Percentiles rank a stretch among this genome's conserved stretches.
Conservation (phyloP, 345 rosid species). For the Acer saccharum region DNA sequence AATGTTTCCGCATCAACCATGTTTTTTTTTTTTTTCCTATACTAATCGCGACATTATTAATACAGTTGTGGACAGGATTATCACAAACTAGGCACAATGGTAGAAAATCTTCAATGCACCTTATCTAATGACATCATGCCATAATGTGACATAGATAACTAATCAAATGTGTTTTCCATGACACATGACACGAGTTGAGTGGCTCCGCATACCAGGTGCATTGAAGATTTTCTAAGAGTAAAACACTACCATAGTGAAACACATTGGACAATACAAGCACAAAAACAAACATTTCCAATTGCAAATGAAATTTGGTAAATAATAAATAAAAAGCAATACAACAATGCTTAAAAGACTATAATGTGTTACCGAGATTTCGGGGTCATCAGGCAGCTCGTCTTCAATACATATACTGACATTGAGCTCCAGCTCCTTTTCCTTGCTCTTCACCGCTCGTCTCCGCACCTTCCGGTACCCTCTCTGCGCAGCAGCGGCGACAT, state of each 20-base stretch:
- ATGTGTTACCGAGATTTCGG: constrained; percentile 67
- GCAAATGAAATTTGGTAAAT: too few species aligned
- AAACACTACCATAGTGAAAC: too few species aligned
- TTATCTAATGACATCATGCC: too few species aligned
- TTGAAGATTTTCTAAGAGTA: too few species aligned
- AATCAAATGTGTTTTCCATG: too few species aligned
- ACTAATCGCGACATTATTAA: too few species aligned
- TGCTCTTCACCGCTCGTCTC: constrained; percentile 47
- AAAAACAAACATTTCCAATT: background rate
- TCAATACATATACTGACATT: constrained; percentile 80
- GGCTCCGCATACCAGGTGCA: too few species aligned
- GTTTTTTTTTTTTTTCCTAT: background rate
- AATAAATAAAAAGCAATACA: background rate
- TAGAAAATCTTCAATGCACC: too few species aligned
- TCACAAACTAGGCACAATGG: background rate
- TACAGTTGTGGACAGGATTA: background rate
- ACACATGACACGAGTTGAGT: too few species aligned
- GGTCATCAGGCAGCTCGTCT: constrained; percentile 81
- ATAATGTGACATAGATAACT: too few species aligned
- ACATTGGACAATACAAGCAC: too few species aligned
- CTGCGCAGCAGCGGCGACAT: constrained; percentile 42
- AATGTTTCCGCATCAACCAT: background rate
- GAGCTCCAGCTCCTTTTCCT: constrained; percentile 68
- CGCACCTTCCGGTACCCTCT: constrained; percentile 74
- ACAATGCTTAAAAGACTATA: background rate